These are phyloP conservation scores for Candida buenavistaensis DNA, from an alignment of 1,139 yeast species.

Conservation along the genomic window DNA sequence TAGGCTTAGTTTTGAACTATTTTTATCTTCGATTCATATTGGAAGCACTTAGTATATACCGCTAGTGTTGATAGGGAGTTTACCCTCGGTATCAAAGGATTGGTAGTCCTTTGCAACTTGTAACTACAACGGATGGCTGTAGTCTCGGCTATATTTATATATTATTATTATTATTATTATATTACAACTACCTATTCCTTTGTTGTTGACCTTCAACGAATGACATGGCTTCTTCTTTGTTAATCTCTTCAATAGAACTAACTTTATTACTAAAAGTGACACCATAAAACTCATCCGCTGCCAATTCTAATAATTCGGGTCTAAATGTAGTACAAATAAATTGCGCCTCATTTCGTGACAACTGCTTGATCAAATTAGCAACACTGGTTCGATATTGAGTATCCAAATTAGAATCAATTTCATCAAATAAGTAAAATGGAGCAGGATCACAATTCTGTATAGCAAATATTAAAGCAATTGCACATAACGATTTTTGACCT, in stretches of 20 bases:
- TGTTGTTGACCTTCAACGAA: conserved; percentile 70
- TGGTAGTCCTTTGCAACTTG: too few relatives aligned
- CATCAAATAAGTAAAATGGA: conserved; percentile 93
- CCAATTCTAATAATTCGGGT: conserved; percentile 82
- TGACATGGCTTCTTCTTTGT: conserved; percentile 69
- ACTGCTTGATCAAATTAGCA: conserved; percentile 67
- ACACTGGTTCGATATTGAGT: conserved; percentile 90
- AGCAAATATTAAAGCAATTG: conserved; percentile 88
- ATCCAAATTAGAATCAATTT: conserved; percentile 93
- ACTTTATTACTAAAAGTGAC: conserved; percentile 83
- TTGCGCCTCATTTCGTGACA: conserved; percentile 66
- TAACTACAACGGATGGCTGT: too few relatives aligned
- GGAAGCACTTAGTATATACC: too few relatives aligned
- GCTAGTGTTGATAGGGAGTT: too few relatives aligned
- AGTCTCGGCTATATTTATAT: too few relatives aligned
- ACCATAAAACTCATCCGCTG: conserved; percentile 83
- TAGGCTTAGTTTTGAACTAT: too few relatives aligned
- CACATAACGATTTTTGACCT: conserved; percentile 95
- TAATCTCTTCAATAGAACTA: conserved; percentile 73
- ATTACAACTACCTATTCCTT: neutral
- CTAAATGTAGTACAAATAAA: conserved; percentile 95
- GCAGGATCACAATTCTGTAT: conserved; percentile 96
- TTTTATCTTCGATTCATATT: too few relatives aligned
- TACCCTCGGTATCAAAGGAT: too few relatives aligned
- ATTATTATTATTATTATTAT: too few relatives aligned